Conservation (phyloP, 257 asterid genomes). For the Apocynum venetum region DNA sequence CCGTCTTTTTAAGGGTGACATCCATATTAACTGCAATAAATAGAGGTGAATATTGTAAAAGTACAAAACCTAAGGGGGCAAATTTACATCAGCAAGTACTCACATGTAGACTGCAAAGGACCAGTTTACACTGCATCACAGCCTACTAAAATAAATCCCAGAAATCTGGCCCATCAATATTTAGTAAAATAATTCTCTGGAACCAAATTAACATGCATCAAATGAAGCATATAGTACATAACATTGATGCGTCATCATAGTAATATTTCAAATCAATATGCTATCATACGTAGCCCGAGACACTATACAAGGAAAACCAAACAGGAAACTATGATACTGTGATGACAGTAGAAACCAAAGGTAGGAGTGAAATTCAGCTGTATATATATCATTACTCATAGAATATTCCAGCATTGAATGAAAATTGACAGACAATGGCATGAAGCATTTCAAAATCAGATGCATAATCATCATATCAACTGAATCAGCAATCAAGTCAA, state of each 20-base stretch:
- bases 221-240: background rate
- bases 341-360: background rate
- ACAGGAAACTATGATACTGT: background rate
- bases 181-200: background rate
- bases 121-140: background rate
- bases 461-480: background rate
- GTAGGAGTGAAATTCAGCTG: background rate
- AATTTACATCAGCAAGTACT: background rate
- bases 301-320: background rate
- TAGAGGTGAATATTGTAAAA: background rate
- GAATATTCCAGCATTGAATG: background rate
- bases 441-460: background rate
- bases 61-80: background rate
- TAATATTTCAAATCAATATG: too few relatives aligned
- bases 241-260: background rate
- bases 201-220: background rate
- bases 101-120: background rate
- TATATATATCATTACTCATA: background rate
- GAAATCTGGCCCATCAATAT: background rate
- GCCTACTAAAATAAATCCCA: background rate
- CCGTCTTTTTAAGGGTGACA: slow-evolving; percentile 43
- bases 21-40: slow-evolving; percentile 48
- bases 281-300: too few relatives aligned
- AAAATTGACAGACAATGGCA: background rate
- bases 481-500: slow-evolving; percentile 10